Conservation (phyloP, 1,284 basidiomycete genomes). For the Ustilago tritici region DNA sequence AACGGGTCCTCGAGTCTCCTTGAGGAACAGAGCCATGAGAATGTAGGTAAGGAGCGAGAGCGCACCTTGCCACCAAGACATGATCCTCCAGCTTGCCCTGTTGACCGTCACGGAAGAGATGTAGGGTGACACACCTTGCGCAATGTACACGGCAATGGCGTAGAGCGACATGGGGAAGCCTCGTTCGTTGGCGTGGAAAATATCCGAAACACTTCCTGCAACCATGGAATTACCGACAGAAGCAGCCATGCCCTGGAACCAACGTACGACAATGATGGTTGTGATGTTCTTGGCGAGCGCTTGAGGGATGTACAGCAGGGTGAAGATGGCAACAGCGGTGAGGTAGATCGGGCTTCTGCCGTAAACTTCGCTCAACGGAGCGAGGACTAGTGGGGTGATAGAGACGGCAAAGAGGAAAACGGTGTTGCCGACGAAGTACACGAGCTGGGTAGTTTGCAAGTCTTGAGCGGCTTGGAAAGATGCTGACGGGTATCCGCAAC, state of each 20-base stretch:
- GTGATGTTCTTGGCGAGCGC: constrained; percentile 62
- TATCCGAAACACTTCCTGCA: constrained; percentile 64
- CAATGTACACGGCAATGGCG: constrained; percentile 69
- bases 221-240: constrained; percentile 68
- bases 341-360: constrained; percentile 56
- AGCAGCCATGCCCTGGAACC: constrained; percentile 67
- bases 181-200: constrained; percentile 68
- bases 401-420: constrained; percentile 54
- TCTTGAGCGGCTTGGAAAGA: constrained; percentile 27
- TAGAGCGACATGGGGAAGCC: constrained; percentile 71
- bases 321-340: constrained; percentile 35
- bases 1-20: constrained; percentile 70
- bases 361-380: constrained; percentile 56
- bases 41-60: constrained; percentile 35
- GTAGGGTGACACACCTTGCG: constrained; percentile 65
- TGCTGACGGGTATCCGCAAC: constrained; percentile 49
- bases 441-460: constrained; percentile 35
- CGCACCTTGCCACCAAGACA: constrained; percentile 61
- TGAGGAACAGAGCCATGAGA: constrained; percentile 65
- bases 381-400: constrained; percentile 54
- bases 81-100: constrained; percentile 58
- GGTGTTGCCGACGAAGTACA: constrained; percentile 50
- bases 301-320: constrained; percentile 61
- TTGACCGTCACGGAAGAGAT: constrained; percentile 60
- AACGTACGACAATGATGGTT: constrained; percentile 66